Conservation (phyloP, 1,284 basidiomycete species). For the Tilletia setariae region DNA sequence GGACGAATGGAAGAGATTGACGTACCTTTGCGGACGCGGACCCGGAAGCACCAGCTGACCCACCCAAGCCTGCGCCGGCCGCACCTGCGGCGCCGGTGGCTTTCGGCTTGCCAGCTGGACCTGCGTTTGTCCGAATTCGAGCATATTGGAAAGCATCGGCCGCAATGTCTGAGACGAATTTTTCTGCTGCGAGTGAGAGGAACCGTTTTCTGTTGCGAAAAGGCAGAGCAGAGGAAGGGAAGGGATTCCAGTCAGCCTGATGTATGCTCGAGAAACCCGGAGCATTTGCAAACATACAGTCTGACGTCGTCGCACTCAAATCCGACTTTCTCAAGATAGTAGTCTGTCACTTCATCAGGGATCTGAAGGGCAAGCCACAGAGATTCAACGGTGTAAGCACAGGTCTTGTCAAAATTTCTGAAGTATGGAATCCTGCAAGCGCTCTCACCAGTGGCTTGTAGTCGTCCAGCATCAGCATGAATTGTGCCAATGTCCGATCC, state of each 20-base stretch:
- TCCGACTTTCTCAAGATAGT: slow-evolving; percentile 62
- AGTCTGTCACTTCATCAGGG: slow-evolving; percentile 96
- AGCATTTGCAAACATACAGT: slow-evolving; percentile 30
- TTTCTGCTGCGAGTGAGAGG: slow-evolving; percentile 91
- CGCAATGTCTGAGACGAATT: slow-evolving; percentile 95
- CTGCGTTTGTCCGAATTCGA: slow-evolving; percentile 71
- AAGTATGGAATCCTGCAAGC: neutral
- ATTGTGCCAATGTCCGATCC: slow-evolving; percentile 82
- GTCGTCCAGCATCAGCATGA: slow-evolving; percentile 91
- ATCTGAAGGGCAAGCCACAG: slow-evolving; percentile 63
- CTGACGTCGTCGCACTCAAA: slow-evolving; percentile 26
- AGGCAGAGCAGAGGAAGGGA: no score
- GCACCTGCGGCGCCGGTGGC: slow-evolving; percentile 18
- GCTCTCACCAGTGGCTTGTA: slow-evolving; percentile 83
- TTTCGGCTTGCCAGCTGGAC: slow-evolving; percentile 51
- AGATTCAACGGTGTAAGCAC: no score
- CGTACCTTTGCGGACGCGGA: neutral
- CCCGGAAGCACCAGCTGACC: slow-evolving; percentile 3
- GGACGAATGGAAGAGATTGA: neutral
- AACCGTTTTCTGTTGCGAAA: slow-evolving; percentile 66
- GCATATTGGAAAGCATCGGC: slow-evolving; percentile 97
- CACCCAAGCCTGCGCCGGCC: slow-evolving; percentile 24
- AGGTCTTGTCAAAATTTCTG: no score
- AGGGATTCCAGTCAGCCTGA: neutral
- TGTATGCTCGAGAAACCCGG: slow-evolving; percentile 4